phyloP scores from a whole-genome alignment of 768 basidiomycete genomes.

The Rhodotorula graminis region DNA sequence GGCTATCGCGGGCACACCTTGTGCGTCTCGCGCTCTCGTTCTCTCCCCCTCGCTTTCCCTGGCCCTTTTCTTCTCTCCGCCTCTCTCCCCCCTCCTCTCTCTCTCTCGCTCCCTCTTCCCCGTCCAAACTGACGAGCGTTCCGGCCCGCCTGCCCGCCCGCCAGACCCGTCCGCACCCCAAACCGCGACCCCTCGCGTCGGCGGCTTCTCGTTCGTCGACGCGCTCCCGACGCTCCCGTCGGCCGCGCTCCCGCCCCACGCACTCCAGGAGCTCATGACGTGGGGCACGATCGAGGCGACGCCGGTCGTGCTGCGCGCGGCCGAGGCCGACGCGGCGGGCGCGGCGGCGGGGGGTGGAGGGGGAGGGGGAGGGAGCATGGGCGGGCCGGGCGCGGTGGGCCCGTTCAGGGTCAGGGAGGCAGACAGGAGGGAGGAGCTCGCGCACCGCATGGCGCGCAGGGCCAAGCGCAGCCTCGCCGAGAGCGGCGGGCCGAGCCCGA shows the following conservation, averaged over 20 bases:
- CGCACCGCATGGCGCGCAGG: slow-evolving; percentile 70
- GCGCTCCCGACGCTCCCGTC: slow-evolving; percentile 82
- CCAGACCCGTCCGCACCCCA: slow-evolving; percentile 45
- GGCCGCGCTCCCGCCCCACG: slow-evolving; percentile 68
- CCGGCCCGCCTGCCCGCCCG: slow-evolving; percentile 47
- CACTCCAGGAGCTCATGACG: slow-evolving; percentile 91
- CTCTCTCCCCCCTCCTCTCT: background rate
- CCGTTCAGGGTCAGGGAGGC: slow-evolving; percentile 76
- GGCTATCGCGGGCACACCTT: slow-evolving; percentile 86
- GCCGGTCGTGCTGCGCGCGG: slow-evolving; percentile 72
- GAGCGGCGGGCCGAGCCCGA: background rate
- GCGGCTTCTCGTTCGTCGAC: slow-evolving; percentile 70
- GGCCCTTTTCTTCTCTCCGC: background rate
- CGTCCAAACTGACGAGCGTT: background rate
- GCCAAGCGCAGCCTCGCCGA: slow-evolving; percentile 50
- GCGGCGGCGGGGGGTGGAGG: slow-evolving; percentile 39
- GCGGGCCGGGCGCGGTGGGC: slow-evolving; percentile 45
- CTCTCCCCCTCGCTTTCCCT: too few species aligned
- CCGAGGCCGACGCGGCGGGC: slow-evolving; percentile 47
- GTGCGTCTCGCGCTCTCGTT: slow-evolving; percentile 61
- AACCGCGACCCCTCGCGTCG: slow-evolving; percentile 46
- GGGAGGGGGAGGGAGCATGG: too few species aligned
- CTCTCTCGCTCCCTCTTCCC: background rate
- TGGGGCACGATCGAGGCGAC: slow-evolving; percentile 92
- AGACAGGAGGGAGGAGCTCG: slow-evolving; percentile 72